Evolutionary conservation across 73 alveolate species (phyloP), one percentile per base, ranked within the genome.

Genomic region (Paraurostyla sp.): DNA sequence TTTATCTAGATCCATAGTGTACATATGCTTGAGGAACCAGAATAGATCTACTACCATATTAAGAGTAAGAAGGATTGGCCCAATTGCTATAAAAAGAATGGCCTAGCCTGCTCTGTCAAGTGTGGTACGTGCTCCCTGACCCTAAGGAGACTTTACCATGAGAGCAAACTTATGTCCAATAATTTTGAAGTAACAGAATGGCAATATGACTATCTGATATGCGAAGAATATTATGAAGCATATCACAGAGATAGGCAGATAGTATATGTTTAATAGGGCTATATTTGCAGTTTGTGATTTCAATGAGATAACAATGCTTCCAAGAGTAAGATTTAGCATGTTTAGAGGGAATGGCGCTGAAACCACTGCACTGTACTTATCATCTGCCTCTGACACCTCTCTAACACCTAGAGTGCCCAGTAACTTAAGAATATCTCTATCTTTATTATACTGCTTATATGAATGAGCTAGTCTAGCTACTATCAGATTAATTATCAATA

Each of bases 341-440:
- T 85, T 85, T 18, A 69, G 50, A 4, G 92, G 92, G 46, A 48
- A 69, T 18, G 75, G 57, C 4, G 87, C 87, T 0, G 86, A 59
- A 7, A 85, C 49, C 9, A 69, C 68, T 33, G 86, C 85, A 49
- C 82, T 46, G 57, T 85, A 69, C 69, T 85, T 85, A 20, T 85
- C 85, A 57, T 85, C 92, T 36, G 92, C 92, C 41, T 85, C 83
- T 0, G 80, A 42, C 25, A 69, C 87, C 36, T 69, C 85, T 69
- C 92, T 41, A 16, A 85, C 85, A 59, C 87, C 36, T 1, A 85
- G 69, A 69, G 85, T 85, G 6, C 45, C 48, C 18, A 60, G 51
- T 3, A 68, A 51, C 43, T 63, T 50, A 16, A 85, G 36, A 23
- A 85, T 33, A 25, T 85, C 71, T 35, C 86, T 20, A 18, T 71